Conservation (phyloP, 2,329 filamentous ascomycete species). For the Apiospora kogelbergensis region DNA sequence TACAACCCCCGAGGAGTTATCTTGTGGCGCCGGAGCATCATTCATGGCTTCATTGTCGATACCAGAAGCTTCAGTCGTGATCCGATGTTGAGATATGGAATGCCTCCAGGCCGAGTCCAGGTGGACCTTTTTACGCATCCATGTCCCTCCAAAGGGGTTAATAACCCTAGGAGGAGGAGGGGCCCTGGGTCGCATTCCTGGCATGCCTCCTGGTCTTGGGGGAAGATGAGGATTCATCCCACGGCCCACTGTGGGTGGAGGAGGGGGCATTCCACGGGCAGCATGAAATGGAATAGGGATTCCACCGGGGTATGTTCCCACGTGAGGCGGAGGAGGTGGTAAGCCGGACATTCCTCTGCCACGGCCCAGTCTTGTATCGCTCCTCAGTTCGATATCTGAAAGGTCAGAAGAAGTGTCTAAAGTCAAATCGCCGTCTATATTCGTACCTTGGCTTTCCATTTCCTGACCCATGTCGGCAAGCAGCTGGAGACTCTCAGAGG, state of each 20-base stretch:
- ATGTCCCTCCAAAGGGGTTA: not conserved
- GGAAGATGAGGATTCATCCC: not conserved
- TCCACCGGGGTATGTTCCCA: not conserved
- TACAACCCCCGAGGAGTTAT: too few relatives aligned
- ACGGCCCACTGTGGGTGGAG: too few relatives aligned
- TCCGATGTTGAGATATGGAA: not conserved
- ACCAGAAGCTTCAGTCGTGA: not conserved
- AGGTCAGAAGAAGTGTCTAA: not conserved
- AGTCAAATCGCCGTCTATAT: rapidly evolving
- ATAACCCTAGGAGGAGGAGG: not conserved
- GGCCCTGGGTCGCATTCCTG: too few relatives aligned
- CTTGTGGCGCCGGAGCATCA: not conserved
- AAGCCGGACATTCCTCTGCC: not conserved
- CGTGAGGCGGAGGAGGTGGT: not conserved
- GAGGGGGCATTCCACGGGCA: not conserved
- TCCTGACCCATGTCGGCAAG: not conserved
- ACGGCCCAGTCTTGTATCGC: not conserved
- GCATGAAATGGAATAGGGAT: not conserved
- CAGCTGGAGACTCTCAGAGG: not conserved
- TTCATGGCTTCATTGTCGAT: not conserved
- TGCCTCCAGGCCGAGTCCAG: not conserved
- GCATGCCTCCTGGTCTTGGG: not conserved
- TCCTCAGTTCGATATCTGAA: not conserved
- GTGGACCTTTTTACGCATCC: not conserved
- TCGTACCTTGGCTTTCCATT: not conserved